Percentiles rank a stretch among this genome's conserved stretches.
These are phyloP conservation scores for Artemisia argyi DNA, from an alignment of 129 eudicot genomes.

Conservation along the genomic window DNA sequence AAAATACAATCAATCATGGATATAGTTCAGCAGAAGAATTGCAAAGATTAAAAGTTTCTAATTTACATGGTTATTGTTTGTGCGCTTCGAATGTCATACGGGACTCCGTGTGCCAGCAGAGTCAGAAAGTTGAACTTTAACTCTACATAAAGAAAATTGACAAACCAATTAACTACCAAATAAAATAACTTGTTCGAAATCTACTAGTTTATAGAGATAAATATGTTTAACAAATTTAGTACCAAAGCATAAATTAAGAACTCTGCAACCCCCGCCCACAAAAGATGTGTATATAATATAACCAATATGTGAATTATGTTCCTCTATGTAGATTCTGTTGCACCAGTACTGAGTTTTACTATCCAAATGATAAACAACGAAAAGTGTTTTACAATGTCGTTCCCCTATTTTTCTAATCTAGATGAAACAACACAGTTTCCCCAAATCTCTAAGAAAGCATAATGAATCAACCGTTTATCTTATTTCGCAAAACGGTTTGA, in stretches of 20 bases:
- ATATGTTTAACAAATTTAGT: background rate
- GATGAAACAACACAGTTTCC: slow-evolving; percentile 9
- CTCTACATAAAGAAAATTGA: slow-evolving; percentile 41
- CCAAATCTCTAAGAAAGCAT: slow-evolving; percentile 21
- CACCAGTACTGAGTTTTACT: background rate
- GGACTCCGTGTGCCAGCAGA: slow-evolving; percentile 89
- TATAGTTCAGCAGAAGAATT: background rate
- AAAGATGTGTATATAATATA: background rate
- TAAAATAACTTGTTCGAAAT: background rate
- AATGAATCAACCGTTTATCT: slow-evolving; percentile 17
- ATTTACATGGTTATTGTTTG: slow-evolving; percentile 57
- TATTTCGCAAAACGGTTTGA: slow-evolving; percentile 1
- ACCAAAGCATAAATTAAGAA: slow-evolving; percentile 5
- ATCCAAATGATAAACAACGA: background rate
- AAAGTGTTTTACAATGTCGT: slow-evolving; percentile 1
- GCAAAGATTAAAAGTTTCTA: slow-evolving; percentile 17
- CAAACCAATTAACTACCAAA: slow-evolving; percentile 12
- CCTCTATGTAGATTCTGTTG: background rate
- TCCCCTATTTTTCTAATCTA: background rate
- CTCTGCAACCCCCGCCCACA: background rate
- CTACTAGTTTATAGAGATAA: background rate
- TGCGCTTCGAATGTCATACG: slow-evolving; percentile 63
- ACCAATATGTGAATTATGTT: background rate
- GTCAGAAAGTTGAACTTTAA: slow-evolving; percentile 93
- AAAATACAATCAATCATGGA: background rate